Base-by-base conservation (phyloP, 257 asterid genomes). In the Solanum stenotomum region DNA sequence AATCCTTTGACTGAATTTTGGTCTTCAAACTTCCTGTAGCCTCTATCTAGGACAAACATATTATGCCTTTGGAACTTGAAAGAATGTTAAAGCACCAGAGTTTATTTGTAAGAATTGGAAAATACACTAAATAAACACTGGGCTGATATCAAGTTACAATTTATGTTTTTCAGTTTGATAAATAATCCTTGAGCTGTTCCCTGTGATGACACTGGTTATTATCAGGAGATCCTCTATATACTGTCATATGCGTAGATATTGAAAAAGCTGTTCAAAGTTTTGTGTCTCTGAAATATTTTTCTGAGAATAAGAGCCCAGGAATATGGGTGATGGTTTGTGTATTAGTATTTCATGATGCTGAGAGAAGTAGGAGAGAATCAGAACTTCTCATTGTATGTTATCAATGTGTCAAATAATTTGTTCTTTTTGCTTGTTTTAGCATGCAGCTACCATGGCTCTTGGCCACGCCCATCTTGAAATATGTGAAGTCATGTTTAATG, bases 381-480 rank as follows among this genome's bases (percentile, higher is more conserved):
- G 49, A 79, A 79, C 63, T 79, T 42, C 31, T 77, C 35, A 44
- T 42, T 79, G 23, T 27, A 8, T 42, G 85, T 79, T 79, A 49
- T 33, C 70, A 31, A 81, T 18, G 70, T 46, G 70, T 49, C 70
- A 29, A 49, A 15, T 81, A 81, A 81, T 49, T 49, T 81, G 85
- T 81, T 81, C 44, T 29, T 46, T 49, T 81, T 18, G 85, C 85
- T 29, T 81, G 70, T 77, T 75, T 86, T 97, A 97, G 99, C 96
- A 97, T 92, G 98, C 98, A 85, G 99, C 98, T 85, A 96, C 98
- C 74, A 94, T 94, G 99, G 98, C 99, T n/a, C 98, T 97, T 91
- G 99, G 99, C 52, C 99, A 94, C 91, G 95, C 98, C 11, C 98
- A 96, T 93, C 95, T 95, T 88, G 99, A 94, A 92, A 93, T 97